Evolutionary conservation across 805 yeast genomes (phyloP), one percentile per base, ranked within the genome.

Genomic region (Diddensiella santjacobensis): DNA sequence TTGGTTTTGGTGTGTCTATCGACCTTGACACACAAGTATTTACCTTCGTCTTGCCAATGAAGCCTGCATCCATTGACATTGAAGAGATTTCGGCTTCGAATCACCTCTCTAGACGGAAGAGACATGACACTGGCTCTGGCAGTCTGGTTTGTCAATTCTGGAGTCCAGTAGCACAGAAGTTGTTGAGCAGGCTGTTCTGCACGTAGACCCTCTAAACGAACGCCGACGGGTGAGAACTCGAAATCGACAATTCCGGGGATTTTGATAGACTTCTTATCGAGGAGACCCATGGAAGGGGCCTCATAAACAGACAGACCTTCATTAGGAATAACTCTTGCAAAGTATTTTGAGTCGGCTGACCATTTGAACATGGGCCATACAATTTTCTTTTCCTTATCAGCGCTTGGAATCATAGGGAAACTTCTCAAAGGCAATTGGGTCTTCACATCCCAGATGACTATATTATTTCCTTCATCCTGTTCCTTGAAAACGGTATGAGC

Each of bases 351-450:
- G 70, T 93, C 95, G 61, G 72, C 75, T 40, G 97, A 87, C 98
- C 98, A 93, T 71, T 89, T 89, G 67, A 93, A 83, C 61, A 91
- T 79, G 42, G 99, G 99, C 99, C 99, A 93, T 81, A 82, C 79
- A 51, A 76, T 80, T 70, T 77, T 80, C 69, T 77, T 78, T 8
- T 58, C 76, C 35, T 75, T 40, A 41, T 48, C 52, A 15, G 50
- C 53, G 10, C 48, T 52, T 35, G 44, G 40, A 18, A 45, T 49
- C 61, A 91, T 74, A 24, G 96, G 95, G 78, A 93, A 91, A 13
- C 97, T 86, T 67, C 96, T 81, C 53, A 82, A 80, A 42, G 91
- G 87, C 54, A 85, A 75, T 54, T 93, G 91, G 23, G 96, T 81
- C 51, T 77, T 72, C 59, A 90, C 73, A 61, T 90, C 91, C 99